These are phyloP conservation scores for Paraphoma chrysanthemicola DNA, from an alignment of 2,329 filamentous ascomycete species.

Conservation along the genomic window DNA sequence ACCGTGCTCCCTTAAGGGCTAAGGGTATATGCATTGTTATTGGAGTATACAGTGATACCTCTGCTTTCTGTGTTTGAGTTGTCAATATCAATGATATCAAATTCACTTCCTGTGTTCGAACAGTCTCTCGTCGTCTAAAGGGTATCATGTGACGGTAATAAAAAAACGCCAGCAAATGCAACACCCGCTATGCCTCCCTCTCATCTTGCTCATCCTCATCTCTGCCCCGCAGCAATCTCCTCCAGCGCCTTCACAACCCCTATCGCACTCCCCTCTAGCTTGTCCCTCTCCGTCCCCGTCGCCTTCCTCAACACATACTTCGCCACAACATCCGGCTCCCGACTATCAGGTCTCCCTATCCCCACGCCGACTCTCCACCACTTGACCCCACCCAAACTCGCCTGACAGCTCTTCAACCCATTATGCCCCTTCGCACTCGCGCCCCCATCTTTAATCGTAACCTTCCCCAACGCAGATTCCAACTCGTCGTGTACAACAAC, in stretches of 20 bases:
- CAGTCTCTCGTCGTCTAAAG: not conserved
- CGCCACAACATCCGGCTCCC: constrained; percentile 72
- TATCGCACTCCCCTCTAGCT: constrained; percentile 56
- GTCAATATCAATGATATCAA: not conserved
- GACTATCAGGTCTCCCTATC: constrained; percentile 79
- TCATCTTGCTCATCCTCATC: constrained; percentile 5
- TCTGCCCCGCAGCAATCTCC: constrained; percentile 53
- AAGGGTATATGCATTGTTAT: constrained; percentile 10
- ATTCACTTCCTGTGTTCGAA: not conserved
- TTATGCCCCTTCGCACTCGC: constrained; percentile 54
- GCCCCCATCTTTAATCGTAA: constrained; percentile 69
- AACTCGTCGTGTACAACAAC: constrained; percentile 91
- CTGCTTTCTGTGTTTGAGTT: constrained; percentile 7
- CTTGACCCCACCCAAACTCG: constrained; percentile 40
- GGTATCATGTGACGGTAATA: constrained; percentile 11
- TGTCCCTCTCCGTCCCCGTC: constrained; percentile 48
- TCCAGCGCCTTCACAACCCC: constrained; percentile 62
- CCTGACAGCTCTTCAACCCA: constrained; percentile 52
- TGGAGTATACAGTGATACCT: constrained; percentile 33
- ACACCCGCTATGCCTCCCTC: not conserved
- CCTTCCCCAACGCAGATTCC: constrained; percentile 72
- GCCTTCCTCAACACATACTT: constrained; percentile 79
- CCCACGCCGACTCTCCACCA: constrained; percentile 76
- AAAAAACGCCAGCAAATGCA: not conserved
- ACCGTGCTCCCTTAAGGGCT: too few species aligned